Conservation (phyloP, 495 filamentous ascomycete species). For the Hypoxylon intermedium region DNA sequence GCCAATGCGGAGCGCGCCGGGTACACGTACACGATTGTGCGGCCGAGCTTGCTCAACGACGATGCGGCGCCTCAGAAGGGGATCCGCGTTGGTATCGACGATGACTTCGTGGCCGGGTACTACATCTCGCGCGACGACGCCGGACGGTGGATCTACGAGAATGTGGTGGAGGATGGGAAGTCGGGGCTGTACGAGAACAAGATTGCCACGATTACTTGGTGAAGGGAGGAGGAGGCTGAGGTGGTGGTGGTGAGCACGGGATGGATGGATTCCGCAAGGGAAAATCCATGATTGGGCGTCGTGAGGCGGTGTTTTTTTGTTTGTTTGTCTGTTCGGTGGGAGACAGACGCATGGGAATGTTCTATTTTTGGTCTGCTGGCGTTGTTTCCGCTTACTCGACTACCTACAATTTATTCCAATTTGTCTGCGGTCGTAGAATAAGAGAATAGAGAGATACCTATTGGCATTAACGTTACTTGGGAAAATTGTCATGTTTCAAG, state of each 20-base stretch:
- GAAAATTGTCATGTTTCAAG: constrained; percentile 18
- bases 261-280: neutral
- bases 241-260: too few relatives aligned
- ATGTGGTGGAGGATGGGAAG: constrained; percentile 20
- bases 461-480: neutral
- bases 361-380: constrained; percentile 17
- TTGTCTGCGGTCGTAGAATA: too few relatives aligned
- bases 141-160: constrained; percentile 51
- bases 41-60: constrained; percentile 44
- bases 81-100: constrained; percentile 52
- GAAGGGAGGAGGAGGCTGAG: neutral
- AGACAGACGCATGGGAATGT: neutral
- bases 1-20: constrained; percentile 12
- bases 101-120: constrained; percentile 53
- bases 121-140: constrained; percentile 50
- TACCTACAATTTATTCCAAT: neutral
- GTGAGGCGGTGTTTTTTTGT: constrained; percentile 3
- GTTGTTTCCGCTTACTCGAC: neutral
- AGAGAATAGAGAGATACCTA: neutral
- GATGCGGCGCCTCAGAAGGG: constrained; percentile 36
- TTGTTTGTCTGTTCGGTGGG: too few relatives aligned
- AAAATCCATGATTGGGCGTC: neutral
- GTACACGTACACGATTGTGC: constrained; percentile 55
- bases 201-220: constrained; percentile 24
- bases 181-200: constrained; percentile 10